Conservation (phyloP, 306 rosid genomes). For the Prunus campanulata region DNA sequence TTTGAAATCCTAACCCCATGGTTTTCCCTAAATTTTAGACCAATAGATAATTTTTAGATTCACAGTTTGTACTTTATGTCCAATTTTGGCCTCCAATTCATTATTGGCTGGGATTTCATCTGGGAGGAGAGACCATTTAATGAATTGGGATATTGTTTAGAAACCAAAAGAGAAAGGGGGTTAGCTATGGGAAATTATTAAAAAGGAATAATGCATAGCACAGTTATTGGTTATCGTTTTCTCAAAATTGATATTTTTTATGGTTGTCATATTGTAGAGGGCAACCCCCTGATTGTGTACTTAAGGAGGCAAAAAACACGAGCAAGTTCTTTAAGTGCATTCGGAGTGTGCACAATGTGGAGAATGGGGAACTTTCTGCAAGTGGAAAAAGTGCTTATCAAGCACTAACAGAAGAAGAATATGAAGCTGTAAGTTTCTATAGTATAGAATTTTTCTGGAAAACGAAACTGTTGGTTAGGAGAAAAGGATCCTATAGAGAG, state of each 20-base stretch:
- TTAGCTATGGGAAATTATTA: too few species aligned
- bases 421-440: conserved; percentile 79
- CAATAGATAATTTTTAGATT: not conserved
- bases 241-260: not conserved
- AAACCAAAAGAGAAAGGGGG: not conserved
- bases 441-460: conserved; percentile 1
- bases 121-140: not conserved
- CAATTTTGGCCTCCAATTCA: not conserved
- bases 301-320: conserved; percentile 95
- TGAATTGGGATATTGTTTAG: not conserved
- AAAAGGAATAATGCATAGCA: not conserved
- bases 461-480: not conserved
- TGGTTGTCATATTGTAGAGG: conserved; percentile 56
- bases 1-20: not conserved
- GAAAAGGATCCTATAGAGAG: not conserved
- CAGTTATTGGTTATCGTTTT: not conserved
- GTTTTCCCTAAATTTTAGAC: not conserved
- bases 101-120: not conserved
- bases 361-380: conserved; percentile 51
- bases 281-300: conserved; percentile 92
- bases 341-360: conserved; percentile 64
- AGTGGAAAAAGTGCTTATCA: conserved; percentile 64
- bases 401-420: conserved; percentile 87
- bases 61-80: not conserved
- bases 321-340: conserved; percentile 84